phyloP scores from a whole-genome alignment of 441 rosid genomes.

The Breynia disticha region DNA sequence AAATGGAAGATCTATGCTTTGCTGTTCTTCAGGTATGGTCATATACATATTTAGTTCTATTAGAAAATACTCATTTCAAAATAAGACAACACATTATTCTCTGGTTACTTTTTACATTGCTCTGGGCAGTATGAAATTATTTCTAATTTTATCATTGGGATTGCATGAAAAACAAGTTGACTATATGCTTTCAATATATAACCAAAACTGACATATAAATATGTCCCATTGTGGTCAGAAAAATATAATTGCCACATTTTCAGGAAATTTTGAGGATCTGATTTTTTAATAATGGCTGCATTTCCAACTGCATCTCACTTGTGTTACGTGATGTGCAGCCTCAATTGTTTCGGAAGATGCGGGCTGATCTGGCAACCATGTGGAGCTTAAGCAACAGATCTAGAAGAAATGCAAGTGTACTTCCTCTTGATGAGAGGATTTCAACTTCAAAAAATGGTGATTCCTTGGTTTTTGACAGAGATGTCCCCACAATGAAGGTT shows the following conservation, averaged over 20 bases:
- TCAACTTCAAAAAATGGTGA: constrained; percentile 14
- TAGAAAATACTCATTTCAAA: not conserved
- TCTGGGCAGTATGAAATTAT: no score
- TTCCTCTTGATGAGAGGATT: constrained; percentile 19
- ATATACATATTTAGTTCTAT: not conserved
- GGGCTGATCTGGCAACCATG: constrained; percentile 64
- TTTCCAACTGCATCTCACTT: not conserved
- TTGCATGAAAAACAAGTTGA: no score
- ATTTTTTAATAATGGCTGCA: not conserved
- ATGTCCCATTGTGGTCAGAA: no score
- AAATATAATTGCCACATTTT: no score
- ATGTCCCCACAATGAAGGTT: constrained; percentile 42
- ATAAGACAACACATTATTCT: not conserved
- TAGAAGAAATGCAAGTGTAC: constrained; percentile 27
- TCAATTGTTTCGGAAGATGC: constrained; percentile 49
- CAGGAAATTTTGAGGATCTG: no score
- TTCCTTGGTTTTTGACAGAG: constrained; percentile 19
- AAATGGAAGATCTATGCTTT: constrained; percentile 68
- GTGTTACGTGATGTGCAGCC: constrained; percentile 36
- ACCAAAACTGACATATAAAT: no score
- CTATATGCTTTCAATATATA: no score
- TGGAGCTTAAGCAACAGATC: constrained; percentile 45
- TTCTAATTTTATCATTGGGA: no score
- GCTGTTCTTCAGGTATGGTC: constrained; percentile 66
- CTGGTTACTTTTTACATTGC: no score